These are phyloP conservation scores for Vitis rotundifolia DNA, from an alignment of 164 flowering plant species.

Conservation along the genomic window DNA sequence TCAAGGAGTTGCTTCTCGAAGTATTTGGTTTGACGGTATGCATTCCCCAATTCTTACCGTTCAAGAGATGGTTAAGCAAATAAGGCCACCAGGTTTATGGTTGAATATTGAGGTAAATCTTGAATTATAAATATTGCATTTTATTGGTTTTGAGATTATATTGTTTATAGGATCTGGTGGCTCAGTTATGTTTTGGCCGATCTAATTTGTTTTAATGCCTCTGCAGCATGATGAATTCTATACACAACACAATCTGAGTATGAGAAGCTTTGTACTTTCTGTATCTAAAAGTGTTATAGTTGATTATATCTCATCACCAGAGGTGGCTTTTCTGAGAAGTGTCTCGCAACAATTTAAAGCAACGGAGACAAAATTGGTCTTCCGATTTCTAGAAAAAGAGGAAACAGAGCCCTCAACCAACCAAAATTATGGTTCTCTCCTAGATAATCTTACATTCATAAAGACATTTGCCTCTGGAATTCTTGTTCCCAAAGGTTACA, in stretches of 20 bases:
- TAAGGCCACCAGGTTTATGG: slow-evolving; percentile 63
- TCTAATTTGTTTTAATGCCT: not conserved
- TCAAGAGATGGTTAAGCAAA: slow-evolving; percentile 32
- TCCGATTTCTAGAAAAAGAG: slow-evolving; percentile 51
- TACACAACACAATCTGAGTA: slow-evolving; percentile 63
- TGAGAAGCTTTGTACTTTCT: slow-evolving; percentile 61
- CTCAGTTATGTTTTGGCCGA: not conserved
- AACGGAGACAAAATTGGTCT: slow-evolving; percentile 60
- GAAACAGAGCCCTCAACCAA: slow-evolving; percentile 71
- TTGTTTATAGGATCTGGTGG: not conserved
- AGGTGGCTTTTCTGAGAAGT: slow-evolving; percentile 56
- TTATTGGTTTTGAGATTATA: not conserved
- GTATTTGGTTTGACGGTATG: slow-evolving; percentile 43
- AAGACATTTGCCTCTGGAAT: slow-evolving; percentile 89
- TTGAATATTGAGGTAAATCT: slow-evolving; percentile 73
- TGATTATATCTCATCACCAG: slow-evolving; percentile 76
- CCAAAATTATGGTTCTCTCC: slow-evolving; percentile 71
- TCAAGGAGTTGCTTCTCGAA: slow-evolving; percentile 62
- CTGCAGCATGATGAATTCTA: slow-evolving; percentile 75
- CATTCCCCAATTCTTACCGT: slow-evolving; percentile 37
- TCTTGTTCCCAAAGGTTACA: slow-evolving; percentile 77
- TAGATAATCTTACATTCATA: slow-evolving; percentile 71
- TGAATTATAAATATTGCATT: not conserved
- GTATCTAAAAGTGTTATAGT: slow-evolving; percentile 44
- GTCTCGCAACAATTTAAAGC: slow-evolving; percentile 35